These are phyloP conservation scores for Stachybotrys elegans DNA, from an alignment of 2,329 filamentous ascomycete genomes.

Conservation along the genomic window DNA sequence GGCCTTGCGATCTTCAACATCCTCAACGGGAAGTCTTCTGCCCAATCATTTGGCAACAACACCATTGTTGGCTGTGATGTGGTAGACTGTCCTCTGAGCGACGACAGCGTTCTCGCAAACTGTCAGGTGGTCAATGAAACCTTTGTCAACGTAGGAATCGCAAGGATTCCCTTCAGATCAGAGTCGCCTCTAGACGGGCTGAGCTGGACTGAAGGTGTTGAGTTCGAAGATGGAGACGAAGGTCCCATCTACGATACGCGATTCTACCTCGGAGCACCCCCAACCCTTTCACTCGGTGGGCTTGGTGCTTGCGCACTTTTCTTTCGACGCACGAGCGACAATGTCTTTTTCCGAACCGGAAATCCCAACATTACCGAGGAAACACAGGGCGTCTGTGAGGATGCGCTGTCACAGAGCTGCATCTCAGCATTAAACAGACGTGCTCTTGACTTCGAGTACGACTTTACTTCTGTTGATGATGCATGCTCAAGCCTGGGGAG, in stretches of 20 bases:
- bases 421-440: slow-evolving; percentile 6
- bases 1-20: no score
- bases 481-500: no score
- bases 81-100: slow-evolving; percentile 4
- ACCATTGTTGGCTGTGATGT: slow-evolving; percentile 8
- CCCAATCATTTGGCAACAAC: background rate
- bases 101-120: slow-evolving; percentile 1
- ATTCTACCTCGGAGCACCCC: slow-evolving; percentile 9
- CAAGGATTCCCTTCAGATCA: slow-evolving; percentile 3
- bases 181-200: slow-evolving; percentile 3
- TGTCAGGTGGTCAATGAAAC: slow-evolving; percentile 6
- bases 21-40: no score
- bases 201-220: slow-evolving; percentile 7
- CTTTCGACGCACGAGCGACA: slow-evolving; percentile 4
- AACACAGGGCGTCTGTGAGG: slow-evolving; percentile 6
- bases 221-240: background rate
- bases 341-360: background rate
- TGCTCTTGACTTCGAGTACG: slow-evolving; percentile 1
- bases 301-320: slow-evolving; percentile 7
- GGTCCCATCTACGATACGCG: slow-evolving; percentile 2
- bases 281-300: background rate
- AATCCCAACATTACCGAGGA: background rate
- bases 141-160: slow-evolving; percentile 5
- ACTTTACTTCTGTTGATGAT: background rate
- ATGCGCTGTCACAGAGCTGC: slow-evolving; percentile 8